phyloP scores from a whole-genome alignment of 495 filamentous ascomycete species.

The Penicillium coffeae region DNA sequence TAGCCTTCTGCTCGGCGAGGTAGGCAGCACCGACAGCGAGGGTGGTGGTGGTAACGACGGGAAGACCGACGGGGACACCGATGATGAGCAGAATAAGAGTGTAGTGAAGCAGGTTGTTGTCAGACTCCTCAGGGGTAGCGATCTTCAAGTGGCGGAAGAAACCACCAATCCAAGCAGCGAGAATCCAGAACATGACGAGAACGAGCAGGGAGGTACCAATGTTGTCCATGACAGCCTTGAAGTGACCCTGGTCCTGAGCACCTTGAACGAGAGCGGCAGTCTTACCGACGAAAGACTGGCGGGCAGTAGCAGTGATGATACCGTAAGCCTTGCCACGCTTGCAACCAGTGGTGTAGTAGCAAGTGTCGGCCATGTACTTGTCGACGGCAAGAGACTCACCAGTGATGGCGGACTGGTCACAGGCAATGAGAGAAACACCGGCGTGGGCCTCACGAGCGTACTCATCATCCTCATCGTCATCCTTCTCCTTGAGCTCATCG shows the following conservation, averaged over 20 bases:
- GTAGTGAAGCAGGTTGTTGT: constrained; percentile 60
- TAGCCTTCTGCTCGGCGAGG: constrained; percentile 69
- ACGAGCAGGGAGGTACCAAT: constrained; percentile 71
- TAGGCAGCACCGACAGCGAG: constrained; percentile 73
- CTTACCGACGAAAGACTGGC: constrained; percentile 68
- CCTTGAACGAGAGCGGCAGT: constrained; percentile 68
- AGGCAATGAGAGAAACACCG: constrained; percentile 61
- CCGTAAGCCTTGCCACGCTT: constrained; percentile 73
- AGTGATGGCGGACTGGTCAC: constrained; percentile 73
- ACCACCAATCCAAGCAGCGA: constrained; percentile 69
- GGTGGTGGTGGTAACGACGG: constrained; percentile 70
- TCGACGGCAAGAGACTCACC: constrained; percentile 75
- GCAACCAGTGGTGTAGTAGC: constrained; percentile 75
- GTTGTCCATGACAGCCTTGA: constrained; percentile 81
- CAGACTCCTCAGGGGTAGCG: constrained; percentile 53
- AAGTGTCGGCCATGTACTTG: constrained; percentile 70
- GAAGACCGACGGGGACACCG: constrained; percentile 73
- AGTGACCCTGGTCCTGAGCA: constrained; percentile 68
- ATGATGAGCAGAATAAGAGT: constrained; percentile 66
- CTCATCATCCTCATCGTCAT: constrained; percentile 51
- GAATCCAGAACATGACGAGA: constrained; percentile 69
- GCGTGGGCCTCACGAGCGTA: constrained; percentile 52
- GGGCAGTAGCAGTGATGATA: constrained; percentile 59
- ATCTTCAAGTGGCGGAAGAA: constrained; percentile 70
- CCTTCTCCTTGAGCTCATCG: constrained; percentile 63